A percentile compares a stretch with the other conserved stretches of the same genome.
Evolutionary conservation across 2,329 filamentous ascomycete genomes (phyloP).

Genomic region (Pseudogymnoascus sp.): DNA sequence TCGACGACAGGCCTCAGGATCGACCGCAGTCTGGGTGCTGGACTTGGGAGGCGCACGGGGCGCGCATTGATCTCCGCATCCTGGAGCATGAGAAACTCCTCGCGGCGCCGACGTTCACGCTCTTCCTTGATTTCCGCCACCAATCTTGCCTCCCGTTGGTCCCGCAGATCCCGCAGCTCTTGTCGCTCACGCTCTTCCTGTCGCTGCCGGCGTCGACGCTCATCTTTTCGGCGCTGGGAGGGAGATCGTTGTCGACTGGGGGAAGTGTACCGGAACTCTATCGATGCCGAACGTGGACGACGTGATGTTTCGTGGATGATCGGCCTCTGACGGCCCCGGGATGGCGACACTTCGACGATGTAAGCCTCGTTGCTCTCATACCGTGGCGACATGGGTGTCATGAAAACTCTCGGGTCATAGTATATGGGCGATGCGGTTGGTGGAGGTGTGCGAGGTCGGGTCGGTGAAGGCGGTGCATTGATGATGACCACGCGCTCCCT

Average conservation of each 20-base stretch:
- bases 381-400: conserved; percentile 15
- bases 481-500: neutral
- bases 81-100: conserved; percentile 18
- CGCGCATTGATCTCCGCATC: conserved; percentile 24
- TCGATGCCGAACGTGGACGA: conserved; percentile 12
- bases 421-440: conserved; percentile 14
- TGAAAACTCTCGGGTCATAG: neutral
- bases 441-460: conserved; percentile 18
- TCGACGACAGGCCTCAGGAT: conserved; percentile 19
- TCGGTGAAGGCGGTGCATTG: conserved; percentile 16
- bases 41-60: conserved; percentile 12
- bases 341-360: conserved; percentile 10
- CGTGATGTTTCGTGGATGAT: conserved; percentile 7
- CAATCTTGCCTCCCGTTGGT: conserved; percentile 13
- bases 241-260: conserved; percentile 19
- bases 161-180: conserved; percentile 11
- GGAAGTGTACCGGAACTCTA: conserved; percentile 19
- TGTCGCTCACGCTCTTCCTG: conserved; percentile 12
- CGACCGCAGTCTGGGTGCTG: conserved; percentile 15
- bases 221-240: conserved; percentile 12
- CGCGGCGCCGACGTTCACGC: conserved; percentile 11
- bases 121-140: conserved; percentile 12
- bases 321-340: neutral
- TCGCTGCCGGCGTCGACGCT: conserved; percentile 11
- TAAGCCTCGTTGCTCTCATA: conserved; percentile 14